These are phyloP conservation scores for Pelargonium myrrhifolium DNA, from an alignment of 441 rosid genomes.

Conservation along the genomic window DNA sequence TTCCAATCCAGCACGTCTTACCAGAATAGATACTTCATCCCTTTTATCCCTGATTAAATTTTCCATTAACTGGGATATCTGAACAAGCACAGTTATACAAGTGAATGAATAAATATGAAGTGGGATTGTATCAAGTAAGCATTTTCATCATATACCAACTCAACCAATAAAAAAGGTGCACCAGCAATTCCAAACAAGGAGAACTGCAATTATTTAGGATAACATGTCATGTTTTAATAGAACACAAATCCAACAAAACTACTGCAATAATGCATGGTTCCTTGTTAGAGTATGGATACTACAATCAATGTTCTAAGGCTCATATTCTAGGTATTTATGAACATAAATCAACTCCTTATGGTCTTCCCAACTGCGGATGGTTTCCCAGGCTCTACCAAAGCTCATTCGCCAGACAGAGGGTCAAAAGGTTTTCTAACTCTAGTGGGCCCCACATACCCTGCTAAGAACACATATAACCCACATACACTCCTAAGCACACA, in stretches of 20 bases:
- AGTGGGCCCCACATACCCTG: not conserved
- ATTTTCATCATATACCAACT: slow-evolving; percentile 4
- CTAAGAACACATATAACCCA: not conserved
- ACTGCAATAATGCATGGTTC: not conserved
- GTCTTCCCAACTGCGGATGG: not conserved
- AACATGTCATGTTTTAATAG: not conserved
- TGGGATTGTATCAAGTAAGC: not conserved
- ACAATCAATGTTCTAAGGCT: not conserved
- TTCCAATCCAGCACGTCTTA: slow-evolving; percentile 26
- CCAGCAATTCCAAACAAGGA: not conserved
- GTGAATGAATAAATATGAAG: slow-evolving; percentile 5
- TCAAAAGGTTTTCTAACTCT: not conserved
- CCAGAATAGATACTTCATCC: slow-evolving; percentile 45
- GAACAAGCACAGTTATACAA: slow-evolving; percentile 24
- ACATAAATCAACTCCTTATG: not conserved
- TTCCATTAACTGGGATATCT: slow-evolving; percentile 73
- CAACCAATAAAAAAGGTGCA: not conserved
- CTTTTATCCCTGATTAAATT: slow-evolving; percentile 52
- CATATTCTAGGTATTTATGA: not conserved
- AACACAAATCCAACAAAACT: not conserved
- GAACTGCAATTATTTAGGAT: not conserved
- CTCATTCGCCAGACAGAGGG: not conserved
- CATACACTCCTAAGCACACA: not conserved
- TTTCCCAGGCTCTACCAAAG: not conserved
- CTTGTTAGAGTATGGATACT: not conserved